Percentiles rank a stretch among this genome's conserved stretches.
Conservation (phyloP, 108 stramenopile genomes). For the Halocafeteria seosinensis region DNA sequence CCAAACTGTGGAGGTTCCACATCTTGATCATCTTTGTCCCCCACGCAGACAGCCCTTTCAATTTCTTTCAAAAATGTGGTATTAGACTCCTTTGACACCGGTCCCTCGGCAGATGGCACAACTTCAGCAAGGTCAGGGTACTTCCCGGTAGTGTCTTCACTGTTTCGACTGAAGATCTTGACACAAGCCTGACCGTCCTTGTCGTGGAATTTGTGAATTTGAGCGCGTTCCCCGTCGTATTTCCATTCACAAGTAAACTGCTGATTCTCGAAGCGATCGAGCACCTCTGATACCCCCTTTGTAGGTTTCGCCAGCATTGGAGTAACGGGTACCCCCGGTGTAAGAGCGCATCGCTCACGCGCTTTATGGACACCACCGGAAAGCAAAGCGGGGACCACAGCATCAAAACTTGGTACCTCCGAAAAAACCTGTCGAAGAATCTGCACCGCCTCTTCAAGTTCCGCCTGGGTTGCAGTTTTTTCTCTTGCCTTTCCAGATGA, state of each 20-base stretch:
- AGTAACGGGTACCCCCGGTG: constrained; percentile 79
- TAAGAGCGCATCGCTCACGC: constrained; percentile 54
- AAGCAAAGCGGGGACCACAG: constrained; percentile 61
- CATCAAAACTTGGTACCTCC: constrained; percentile 75
- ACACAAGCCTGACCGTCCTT: not conserved
- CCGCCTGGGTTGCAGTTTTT: constrained; percentile 24
- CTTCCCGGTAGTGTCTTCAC: constrained; percentile 75
- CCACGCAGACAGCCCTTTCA: too few species aligned
- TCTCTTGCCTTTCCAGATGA: not conserved
- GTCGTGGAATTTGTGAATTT: constrained; percentile 61
- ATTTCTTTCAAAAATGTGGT: too few species aligned
- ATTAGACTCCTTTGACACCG: not conserved
- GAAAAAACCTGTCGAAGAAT: constrained; percentile 87
- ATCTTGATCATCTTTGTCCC: not conserved
- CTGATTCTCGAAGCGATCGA: constrained; percentile 66
- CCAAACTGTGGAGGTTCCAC: not conserved
- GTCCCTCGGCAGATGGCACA: not conserved
- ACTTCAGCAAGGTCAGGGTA: constrained; percentile 73
- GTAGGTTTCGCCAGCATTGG: constrained; percentile 99
- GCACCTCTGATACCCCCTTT: constrained; percentile 76
- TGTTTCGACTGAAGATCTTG: constrained; percentile 67
- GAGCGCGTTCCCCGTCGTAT: constrained; percentile 96
- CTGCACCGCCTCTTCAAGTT: constrained; percentile 59
- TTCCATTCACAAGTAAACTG: constrained; percentile 95
- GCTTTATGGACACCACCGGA: constrained; percentile 48